Conservation (phyloP, 371 early-diverging fungal species). For the Mortierella sp. region DNA sequence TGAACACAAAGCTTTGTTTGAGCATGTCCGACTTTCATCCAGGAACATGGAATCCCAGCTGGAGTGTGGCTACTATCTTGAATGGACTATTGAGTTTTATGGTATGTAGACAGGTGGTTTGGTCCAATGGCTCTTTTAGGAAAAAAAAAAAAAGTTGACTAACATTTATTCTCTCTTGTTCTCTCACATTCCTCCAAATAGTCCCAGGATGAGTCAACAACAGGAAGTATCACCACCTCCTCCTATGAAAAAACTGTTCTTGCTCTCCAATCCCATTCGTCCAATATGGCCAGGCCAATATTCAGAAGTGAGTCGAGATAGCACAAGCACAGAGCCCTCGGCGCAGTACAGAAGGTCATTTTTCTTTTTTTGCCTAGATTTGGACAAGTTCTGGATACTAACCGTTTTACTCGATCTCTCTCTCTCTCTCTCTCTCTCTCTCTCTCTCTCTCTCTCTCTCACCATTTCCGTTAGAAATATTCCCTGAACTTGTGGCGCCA, state of each 20-base stretch:
- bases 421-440: not conserved
- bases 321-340: no score
- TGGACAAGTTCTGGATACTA: no score
- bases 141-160: not conserved
- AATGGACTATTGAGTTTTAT: conserved; percentile 96
- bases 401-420: no score
- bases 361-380: no score
- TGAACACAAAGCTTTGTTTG: conserved; percentile 90
- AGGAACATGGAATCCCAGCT: conserved; percentile 95
- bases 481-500: conserved; percentile 79
- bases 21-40: conserved; percentile 96
- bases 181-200: conserved; percentile 2
- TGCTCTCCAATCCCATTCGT: conserved; percentile 82
- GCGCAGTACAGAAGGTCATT: no score
- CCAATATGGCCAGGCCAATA: conserved; percentile 76
- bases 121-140: not conserved
- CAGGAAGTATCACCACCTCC: conserved; percentile 89
- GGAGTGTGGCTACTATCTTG: conserved; percentile 96
- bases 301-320: conserved; percentile 46
- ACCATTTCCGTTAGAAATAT: conserved; percentile 63
- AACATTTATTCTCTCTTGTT: not conserved
- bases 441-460: not conserved
- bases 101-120: conserved; percentile 60
- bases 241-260: conserved; percentile 78
- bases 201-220: conserved; percentile 82